A percentile compares a stretch with the other conserved stretches of the same genome.
phyloP scores from a whole-genome alignment of 257 asterid species.

The Cruciata laevipes region DNA sequence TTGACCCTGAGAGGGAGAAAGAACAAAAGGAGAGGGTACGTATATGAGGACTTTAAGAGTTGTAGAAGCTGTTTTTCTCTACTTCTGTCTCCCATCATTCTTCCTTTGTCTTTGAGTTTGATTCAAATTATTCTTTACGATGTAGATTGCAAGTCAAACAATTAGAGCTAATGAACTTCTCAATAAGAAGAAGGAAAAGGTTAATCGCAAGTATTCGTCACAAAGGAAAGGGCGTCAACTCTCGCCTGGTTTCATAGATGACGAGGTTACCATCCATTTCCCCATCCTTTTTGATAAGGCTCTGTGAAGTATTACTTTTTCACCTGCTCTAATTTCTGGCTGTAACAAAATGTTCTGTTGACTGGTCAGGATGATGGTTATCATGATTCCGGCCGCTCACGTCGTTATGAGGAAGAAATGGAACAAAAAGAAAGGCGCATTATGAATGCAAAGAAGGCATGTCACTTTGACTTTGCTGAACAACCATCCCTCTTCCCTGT shows the following conservation, averaged over 20 bases:
- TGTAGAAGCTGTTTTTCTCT: not conserved
- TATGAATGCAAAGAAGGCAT: slow-evolving; percentile 87
- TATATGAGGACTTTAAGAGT: not conserved
- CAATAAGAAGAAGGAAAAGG: slow-evolving; percentile 93
- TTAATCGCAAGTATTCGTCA: slow-evolving; percentile 61
- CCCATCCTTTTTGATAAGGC: not conserved
- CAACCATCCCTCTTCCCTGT: not conserved
- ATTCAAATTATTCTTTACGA: not conserved
- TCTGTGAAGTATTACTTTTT: not conserved
- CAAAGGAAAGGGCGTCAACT: slow-evolving; percentile 95
- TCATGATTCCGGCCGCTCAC: slow-evolving; percentile 69
- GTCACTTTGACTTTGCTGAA: slow-evolving; percentile 16
- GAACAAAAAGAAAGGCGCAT: slow-evolving; percentile 95
- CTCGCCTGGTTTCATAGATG: slow-evolving; percentile 97
- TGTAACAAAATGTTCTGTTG: slow-evolving; percentile 6
- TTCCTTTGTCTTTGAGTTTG: not conserved
- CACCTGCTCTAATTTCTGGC: not conserved
- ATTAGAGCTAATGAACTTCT: slow-evolving; percentile 87
- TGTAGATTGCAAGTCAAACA: slow-evolving; percentile 78
- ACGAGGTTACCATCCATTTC: slow-evolving; percentile 53
- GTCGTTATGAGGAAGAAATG: slow-evolving; percentile 74
- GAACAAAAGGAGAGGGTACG: slow-evolving; percentile 88
- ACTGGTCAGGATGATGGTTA: slow-evolving; percentile 69
- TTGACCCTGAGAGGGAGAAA: slow-evolving; percentile 98
- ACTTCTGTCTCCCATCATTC: not conserved